phyloP scores from a whole-genome alignment of 2,329 filamentous ascomycete genomes.

The Moelleriella libera region DNA sequence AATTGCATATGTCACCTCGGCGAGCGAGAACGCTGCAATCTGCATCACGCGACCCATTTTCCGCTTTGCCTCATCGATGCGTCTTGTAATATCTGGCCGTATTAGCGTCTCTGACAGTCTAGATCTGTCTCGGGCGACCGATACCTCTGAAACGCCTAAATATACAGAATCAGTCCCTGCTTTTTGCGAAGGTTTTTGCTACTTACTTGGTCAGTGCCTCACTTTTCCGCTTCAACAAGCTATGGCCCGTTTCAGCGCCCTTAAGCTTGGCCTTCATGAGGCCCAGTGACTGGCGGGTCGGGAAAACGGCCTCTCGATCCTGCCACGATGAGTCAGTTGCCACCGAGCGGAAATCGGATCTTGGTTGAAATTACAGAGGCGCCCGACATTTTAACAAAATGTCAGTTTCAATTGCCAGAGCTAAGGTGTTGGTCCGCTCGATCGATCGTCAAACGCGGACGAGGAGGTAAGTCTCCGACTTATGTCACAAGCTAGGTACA shows the following conservation, averaged over 20 bases:
- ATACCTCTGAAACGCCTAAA: constrained; percentile 4
- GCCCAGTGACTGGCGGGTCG: constrained; percentile 90
- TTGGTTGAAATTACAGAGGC: constrained; percentile 11
- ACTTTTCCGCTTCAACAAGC: constrained; percentile 91
- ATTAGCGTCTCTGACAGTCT: constrained; percentile 1
- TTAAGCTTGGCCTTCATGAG: constrained; percentile 98
- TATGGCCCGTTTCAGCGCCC: constrained; percentile 82
- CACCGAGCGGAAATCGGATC: not conserved
- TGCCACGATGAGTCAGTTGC: constrained; percentile 19
- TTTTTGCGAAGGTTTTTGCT: not conserved
- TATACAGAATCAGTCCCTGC: not conserved
- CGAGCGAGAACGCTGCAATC: constrained; percentile 92
- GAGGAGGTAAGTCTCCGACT: too few species aligned
- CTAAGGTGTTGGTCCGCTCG: too few species aligned
- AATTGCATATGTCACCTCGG: constrained; percentile 93
- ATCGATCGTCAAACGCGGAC: too few species aligned
- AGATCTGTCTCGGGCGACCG: not conserved
- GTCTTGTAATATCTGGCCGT: constrained; percentile 70
- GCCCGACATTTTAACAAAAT: constrained; percentile 15
- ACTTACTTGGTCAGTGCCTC: constrained; percentile 91
- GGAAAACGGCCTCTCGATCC: constrained; percentile 94
- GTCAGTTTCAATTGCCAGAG: too few species aligned
- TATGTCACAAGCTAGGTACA: not conserved
- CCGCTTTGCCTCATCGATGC: constrained; percentile 96
- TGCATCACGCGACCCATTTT: constrained; percentile 99